Base-by-base conservation (phyloP, 192 early-diverging fungal species). In the Thoreauomyces humboldtii region DNA sequence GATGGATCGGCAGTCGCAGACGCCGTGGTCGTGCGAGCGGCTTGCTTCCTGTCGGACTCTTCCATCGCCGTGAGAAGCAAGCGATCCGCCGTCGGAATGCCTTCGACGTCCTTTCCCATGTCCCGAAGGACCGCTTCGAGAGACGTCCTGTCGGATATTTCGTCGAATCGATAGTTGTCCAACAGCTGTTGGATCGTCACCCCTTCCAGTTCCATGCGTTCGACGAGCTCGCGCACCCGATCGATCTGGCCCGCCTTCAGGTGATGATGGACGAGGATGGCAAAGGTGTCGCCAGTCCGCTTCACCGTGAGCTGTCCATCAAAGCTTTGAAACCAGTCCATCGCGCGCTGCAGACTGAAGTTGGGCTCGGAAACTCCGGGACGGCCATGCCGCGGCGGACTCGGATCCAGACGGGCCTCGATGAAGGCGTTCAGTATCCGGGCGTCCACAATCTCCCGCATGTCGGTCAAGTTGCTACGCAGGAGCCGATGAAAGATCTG, bases 361-460 rank as follows among this genome's bases (percentile, higher is more conserved):
- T n/a, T n/a, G n/a, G n/a, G n/a, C n/a, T n/a, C n/a, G n/a, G n/a
- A n/a, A n/a, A n/a, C n/a, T n/a, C n/a, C n/a, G n/a, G n/a, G n/a
- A n/a, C n/a, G n/a, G n/a, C n/a, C n/a, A n/a, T n/a, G n/a, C n/a
- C 70, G 33, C 5, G 52, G 57, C 33, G 79, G 73, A 12, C 74
- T 71, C 25, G 78, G 79, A 6, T 9, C 35, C 3, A 59, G 17
- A 41, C 69, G 34, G 64, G 77, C 87, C 45, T 87, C 83, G n/a
- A 96, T 71, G 32, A 96, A 90, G 33, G 88, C 83, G 69, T 96
- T 96, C 69, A 93, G 82, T 37, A 93, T 74, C 14, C 78, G 73
- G 12, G 82, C 87, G 35, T 91, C 87, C 3, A 81, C 84, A 12
- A 84, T 70, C 28, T 87, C 73, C 33, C 76, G 62, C 89, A 91